Evolutionary conservation across 2,329 filamentous ascomycete species (phyloP), one percentile per base, ranked within the genome.

Genomic region (Paecilomyces sp.): DNA sequence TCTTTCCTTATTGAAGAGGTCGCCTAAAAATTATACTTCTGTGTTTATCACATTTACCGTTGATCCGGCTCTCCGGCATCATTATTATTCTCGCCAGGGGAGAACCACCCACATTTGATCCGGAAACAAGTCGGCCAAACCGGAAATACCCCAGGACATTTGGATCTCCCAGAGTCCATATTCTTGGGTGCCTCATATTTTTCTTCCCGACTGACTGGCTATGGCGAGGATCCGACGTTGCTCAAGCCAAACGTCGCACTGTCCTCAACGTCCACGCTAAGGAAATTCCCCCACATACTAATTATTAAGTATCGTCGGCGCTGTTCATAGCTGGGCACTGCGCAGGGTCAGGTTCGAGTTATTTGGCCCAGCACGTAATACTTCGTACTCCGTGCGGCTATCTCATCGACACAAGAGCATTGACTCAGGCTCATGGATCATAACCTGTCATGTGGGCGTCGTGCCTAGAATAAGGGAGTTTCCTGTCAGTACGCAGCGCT

Each of bases 231-330:
- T 36, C 13, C 13, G n/a, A 41, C 13, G 36, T n/a, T 12, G 36
- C 13, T 41, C 36, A 41, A 41, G 83, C 25, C 25, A 28, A 28
- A 28, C 2, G 25, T 4, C 25, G 25, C 25, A 28, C 25, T 6
- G 25, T 28, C 25, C 25, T 28, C 25, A 28, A 28, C 25, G 25
- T 28, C 25, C 25, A 3, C 25, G 25, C 25, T 28, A 28, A 28
- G 25, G 3, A 28, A 28, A 28, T 28, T 1, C 6, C 25, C 25
- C 25, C 25, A 28, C 25, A 28, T 28, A 28, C 25, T 28, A 28
- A 28, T 6, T 28, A 28, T 6, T 28, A 28, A 28, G 3, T 28
- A 28, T 28, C 25, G 25, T 28, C 25, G 25, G 25, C 6, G 25
- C 25, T 28, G 25, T 28, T 6, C 25, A 28, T 28, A 28, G 25